Evolutionary conservation across 108 stramenopile species (phyloP).

Genomic region (Cylindrotheca closterium): DNA sequence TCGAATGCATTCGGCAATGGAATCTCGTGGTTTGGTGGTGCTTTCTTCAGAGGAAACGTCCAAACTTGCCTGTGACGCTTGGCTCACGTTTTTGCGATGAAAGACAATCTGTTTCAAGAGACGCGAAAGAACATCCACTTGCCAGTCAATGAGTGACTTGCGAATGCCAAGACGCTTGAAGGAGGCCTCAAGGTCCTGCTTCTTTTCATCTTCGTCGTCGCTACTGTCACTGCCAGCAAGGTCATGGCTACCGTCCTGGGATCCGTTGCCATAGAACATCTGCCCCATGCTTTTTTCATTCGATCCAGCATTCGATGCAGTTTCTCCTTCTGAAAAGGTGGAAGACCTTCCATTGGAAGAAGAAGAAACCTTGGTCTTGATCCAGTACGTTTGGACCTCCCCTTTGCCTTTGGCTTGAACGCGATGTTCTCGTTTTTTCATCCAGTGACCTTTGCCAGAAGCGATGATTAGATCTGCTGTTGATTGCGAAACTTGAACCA

Average conservation of each 20-base stretch:
- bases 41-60: neutral
- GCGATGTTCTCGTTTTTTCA: neutral
- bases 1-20: slow-evolving; percentile 15
- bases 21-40: slow-evolving; percentile 1
- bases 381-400: slow-evolving; percentile 24
- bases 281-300: neutral
- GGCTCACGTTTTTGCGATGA: neutral
- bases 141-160: slow-evolving; percentile 25
- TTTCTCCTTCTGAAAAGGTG: neutral
- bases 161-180: too few relatives aligned
- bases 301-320: neutral
- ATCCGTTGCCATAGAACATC: neutral
- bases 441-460: slow-evolving; percentile 9
- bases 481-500: slow-evolving; percentile 36
- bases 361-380: slow-evolving; percentile 7
- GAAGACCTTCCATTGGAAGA: neutral
- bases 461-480: slow-evolving; percentile 21
- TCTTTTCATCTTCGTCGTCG: slow-evolving; percentile 17
- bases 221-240: neutral
- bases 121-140: slow-evolving; percentile 17
- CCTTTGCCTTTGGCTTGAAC: slow-evolving; percentile 19
- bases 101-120: slow-evolving; percentile 16
- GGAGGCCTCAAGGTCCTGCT: slow-evolving; percentile 6
- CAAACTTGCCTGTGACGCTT: neutral
- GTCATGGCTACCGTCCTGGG: too few relatives aligned